Evolutionary conservation across 371 early-diverging fungal species (phyloP), one percentile per base, ranked within the genome.

Genomic region (Actinomortierella ambigua): DNA sequence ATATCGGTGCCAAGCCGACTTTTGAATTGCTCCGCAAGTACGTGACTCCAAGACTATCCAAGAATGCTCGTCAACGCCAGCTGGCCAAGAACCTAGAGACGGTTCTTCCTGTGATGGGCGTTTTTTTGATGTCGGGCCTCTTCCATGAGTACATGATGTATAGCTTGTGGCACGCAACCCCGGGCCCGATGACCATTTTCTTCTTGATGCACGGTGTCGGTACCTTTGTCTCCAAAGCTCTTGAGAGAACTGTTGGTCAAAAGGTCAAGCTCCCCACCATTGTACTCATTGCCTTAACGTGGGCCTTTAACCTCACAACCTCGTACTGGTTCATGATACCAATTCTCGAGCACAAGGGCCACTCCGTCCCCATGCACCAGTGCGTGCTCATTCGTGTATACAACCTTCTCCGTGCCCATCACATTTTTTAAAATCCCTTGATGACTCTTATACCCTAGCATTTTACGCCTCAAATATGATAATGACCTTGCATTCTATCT

Each of bases 61-160:
- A 34, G 34, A 48, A 48, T n/a, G 55, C 43, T n/a, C 23, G 14
- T 22, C 22, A 24, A 48, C 52, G 50, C 7, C 41, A 53, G 24
- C 3, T 60, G 50, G 59, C 59, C 23, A 34, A 55, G 18, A 40
- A 27, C 1, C n/a, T 59, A 8, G 73, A 73, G 50, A 7, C 50
- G 55, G 51, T 54, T 18, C 28, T 73, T 15, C 73, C 73, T 8
- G 63, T 73, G 14, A 59, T 73, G 67, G 73, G 67, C 1, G 73
- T 73, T 44, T 73, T 73, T 41, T 52, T 73, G 60, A 73, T 73
- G 73, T 73, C 73, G 6, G 73, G 73, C 17, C 41, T 73, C 57
- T 50, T 57, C 67, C 73, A 73, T 55, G 73, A 73, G 54, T 66
- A 50, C 50, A 66, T 73, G 49, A 48, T 73, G 46, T 23, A 59